Evolutionary conservation across 805 yeast genomes (phyloP).

Genomic region (Kurtzmaniella fragi): DNA sequence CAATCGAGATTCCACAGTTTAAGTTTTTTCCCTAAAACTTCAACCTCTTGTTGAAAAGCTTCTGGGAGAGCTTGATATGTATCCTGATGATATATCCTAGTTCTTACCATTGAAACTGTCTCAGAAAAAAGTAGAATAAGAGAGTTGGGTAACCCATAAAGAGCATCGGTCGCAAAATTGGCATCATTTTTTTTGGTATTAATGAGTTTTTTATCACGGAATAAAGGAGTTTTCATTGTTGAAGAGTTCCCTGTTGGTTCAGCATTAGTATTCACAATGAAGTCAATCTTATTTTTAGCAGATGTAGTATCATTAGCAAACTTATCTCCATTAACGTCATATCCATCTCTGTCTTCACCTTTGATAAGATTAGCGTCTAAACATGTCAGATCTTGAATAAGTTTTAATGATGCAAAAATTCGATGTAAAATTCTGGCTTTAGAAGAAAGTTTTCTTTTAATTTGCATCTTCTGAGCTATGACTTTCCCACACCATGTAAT

Average conservation of each 20-base stretch:
- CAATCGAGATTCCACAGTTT: conserved; percentile 73
- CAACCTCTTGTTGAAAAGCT: conserved; percentile 16
- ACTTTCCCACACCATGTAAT: conserved; percentile 72
- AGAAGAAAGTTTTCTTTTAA: conserved; percentile 59
- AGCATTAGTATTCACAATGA: conserved; percentile 12
- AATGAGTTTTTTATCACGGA: conserved; percentile 37
- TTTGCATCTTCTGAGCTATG: conserved; percentile 62
- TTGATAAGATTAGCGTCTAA: conserved; percentile 29
- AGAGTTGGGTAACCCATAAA: conserved; percentile 83
- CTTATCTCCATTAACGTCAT: conserved; percentile 33
- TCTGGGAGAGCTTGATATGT: conserved; percentile 25
- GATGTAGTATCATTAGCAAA: conserved; percentile 13
- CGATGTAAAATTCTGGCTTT: conserved; percentile 77
- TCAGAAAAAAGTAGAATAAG: conserved; percentile 67
- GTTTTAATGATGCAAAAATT: conserved; percentile 67
- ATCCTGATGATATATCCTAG: conserved; percentile 49
- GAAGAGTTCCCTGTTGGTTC: not conserved
- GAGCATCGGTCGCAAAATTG: conserved; percentile 67
- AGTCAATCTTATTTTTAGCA: conserved; percentile 15
- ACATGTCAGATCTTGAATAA: conserved; percentile 74
- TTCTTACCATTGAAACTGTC: conserved; percentile 61
- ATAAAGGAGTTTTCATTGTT: conserved; percentile 22
- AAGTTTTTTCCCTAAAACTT: conserved; percentile 41
- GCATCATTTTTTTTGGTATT: conserved; percentile 49
- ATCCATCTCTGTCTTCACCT: conserved; percentile 27